These are phyloP conservation scores for Talaromyces piceae DNA, from an alignment of 2,329 filamentous ascomycete species.

Conservation along the genomic window DNA sequence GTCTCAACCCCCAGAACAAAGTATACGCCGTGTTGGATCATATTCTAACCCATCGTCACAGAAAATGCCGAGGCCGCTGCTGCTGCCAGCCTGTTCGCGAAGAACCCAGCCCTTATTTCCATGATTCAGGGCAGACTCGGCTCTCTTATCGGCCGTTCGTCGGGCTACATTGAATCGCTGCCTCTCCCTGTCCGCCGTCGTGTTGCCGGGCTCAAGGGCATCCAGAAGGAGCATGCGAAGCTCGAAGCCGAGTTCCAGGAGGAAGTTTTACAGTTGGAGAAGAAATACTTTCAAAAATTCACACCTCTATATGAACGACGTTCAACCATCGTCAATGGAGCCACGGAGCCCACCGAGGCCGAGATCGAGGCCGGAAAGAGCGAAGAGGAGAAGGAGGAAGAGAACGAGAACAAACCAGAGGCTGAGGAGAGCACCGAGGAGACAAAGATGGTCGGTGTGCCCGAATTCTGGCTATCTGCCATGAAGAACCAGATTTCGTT, in stretches of 20 bases:
- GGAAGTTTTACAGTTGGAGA: constrained; percentile 95
- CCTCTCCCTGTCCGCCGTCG: constrained; percentile 83
- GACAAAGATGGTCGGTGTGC: constrained; percentile 65
- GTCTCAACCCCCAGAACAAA: too few relatives aligned
- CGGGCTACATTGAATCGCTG: constrained; percentile 95
- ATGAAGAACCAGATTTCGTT: constrained; percentile 99
- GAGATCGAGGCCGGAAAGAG: constrained; percentile 83
- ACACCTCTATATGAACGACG: constrained; percentile 95
- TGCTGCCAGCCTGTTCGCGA: constrained; percentile 86
- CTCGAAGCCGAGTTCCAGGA: constrained; percentile 98
- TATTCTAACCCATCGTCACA: constrained; percentile 33
- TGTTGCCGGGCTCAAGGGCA: constrained; percentile 90
- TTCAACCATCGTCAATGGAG: constrained; percentile 83
- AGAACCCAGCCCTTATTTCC: constrained; percentile 87
- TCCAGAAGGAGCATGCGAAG: constrained; percentile 98
- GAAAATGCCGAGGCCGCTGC: constrained; percentile 76
- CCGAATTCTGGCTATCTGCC: constrained; percentile 98
- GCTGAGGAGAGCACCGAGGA: constrained; percentile 42
- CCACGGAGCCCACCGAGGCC: constrained; percentile 72
- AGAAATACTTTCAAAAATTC: constrained; percentile 99
- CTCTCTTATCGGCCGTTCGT: constrained; percentile 86
- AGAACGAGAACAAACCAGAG: constrained; percentile 47
- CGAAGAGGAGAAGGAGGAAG: constrained; percentile 60
- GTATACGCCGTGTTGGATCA: constrained; percentile 9
- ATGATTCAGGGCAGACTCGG: constrained; percentile 98